Percentiles rank a stretch among this genome's conserved stretches.
Conservation (phyloP, 2,329 filamentous ascomycete genomes). For the Stemphylium lycopersici region DNA sequence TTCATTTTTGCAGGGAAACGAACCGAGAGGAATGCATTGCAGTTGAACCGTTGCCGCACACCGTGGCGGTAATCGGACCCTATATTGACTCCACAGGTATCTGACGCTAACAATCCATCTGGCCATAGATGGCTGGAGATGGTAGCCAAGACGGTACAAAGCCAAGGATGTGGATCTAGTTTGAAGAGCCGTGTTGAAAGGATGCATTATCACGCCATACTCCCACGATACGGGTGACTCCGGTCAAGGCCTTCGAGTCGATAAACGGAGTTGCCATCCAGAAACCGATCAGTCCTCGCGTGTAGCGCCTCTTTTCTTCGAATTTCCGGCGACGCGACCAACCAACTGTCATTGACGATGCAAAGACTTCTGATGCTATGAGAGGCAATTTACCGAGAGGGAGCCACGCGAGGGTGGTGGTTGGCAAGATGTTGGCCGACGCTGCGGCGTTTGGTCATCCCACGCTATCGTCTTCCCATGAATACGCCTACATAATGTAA, state of each 20-base stretch:
- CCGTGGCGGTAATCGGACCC: not conserved
- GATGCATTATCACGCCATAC: conserved; percentile 2
- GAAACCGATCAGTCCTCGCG: not conserved
- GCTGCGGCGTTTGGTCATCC: too few relatives aligned
- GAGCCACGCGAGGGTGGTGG: too few relatives aligned
- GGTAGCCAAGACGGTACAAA: not conserved
- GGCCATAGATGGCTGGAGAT: not conserved
- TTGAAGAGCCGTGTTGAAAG: not conserved
- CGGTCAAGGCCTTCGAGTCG: not conserved
- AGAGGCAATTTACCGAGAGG: too few relatives aligned
- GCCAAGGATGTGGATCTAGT: conserved; percentile 1
- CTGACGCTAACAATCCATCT: not conserved
- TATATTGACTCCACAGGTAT: conserved; percentile 3
- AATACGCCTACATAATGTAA: too few relatives aligned
- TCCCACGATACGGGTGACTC: not conserved
- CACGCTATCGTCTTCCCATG: too few relatives aligned
- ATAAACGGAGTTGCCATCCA: too few relatives aligned
- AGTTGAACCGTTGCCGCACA: not conserved
- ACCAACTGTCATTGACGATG: too few relatives aligned
- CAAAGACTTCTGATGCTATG: too few relatives aligned
- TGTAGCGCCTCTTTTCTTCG: not conserved
- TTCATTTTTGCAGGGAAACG: not conserved
- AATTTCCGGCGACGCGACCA: too few relatives aligned
- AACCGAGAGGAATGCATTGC: not conserved
- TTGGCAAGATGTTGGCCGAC: too few relatives aligned